Evolutionary conservation across 768 basidiomycete genomes (phyloP).

Genomic region (Termitomyces sp.): DNA sequence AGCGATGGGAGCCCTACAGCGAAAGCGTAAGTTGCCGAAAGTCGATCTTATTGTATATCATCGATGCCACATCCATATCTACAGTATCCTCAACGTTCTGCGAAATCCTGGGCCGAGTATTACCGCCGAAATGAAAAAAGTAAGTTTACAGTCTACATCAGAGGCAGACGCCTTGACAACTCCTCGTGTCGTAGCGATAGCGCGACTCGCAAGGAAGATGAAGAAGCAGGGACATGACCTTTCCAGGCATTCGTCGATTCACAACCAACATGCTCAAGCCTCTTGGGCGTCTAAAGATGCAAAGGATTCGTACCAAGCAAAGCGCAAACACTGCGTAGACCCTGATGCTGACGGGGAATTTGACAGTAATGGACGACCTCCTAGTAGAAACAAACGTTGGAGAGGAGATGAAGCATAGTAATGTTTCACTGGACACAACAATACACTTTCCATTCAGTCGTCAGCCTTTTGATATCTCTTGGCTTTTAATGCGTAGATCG

Average conservation of each 20-base stretch:
- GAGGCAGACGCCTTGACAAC: not conserved
- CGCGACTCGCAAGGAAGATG: constrained; percentile 34
- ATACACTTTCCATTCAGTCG: not conserved
- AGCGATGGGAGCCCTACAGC: constrained; percentile 53
- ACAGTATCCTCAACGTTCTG: constrained; percentile 52
- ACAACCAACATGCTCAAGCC: constrained; percentile 26
- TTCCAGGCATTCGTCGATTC: constrained; percentile 12
- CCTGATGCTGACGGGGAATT: constrained; percentile 18
- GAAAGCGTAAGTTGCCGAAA: constrained; percentile 35
- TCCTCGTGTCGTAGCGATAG: constrained; percentile 4
- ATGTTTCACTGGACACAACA: not conserved
- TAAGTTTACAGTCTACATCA: constrained; percentile 19
- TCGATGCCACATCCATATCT: not conserved
- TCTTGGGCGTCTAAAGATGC: constrained; percentile 22
- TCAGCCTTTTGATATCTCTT: constrained; percentile 1
- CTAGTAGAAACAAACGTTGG: constrained; percentile 20
- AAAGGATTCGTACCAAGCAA: constrained; percentile 18
- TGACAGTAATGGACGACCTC: constrained; percentile 9
- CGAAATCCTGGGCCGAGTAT: constrained; percentile 58
- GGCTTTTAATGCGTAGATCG: constrained; percentile 5
- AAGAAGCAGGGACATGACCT: constrained; percentile 21
- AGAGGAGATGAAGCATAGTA: constrained; percentile 13
- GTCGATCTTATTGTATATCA: not conserved
- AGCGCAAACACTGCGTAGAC: constrained; percentile 31
- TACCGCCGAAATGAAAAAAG: constrained; percentile 48